Percentiles rank a stretch among this genome's conserved stretches.
Conservation (phyloP, 805 yeast species). For the Kodamaea laetipori region DNA sequence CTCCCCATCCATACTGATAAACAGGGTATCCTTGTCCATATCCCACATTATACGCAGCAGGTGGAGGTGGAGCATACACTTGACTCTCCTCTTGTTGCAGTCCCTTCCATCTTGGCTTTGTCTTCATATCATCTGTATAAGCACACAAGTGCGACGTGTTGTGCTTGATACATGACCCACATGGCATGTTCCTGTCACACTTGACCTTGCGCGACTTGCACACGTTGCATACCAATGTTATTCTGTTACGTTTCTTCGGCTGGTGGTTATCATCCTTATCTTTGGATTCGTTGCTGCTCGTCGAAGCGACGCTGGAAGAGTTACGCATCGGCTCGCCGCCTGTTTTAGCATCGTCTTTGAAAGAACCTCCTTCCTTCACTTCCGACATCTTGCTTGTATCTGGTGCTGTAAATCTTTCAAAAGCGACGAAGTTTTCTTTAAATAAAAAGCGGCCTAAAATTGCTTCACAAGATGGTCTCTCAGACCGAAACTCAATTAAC, state of each 20-base stretch:
- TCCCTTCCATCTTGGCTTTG: slow-evolving; percentile 1
- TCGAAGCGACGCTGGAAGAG: too few species aligned
- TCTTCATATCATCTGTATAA: slow-evolving; percentile 12
- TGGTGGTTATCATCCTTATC: slow-evolving; percentile 1
- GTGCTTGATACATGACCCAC: slow-evolving; percentile 19
- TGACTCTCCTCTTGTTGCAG: background rate
- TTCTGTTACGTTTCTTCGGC: slow-evolving; percentile 12
- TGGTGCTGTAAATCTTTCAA: too few species aligned
- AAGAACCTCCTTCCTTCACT: too few species aligned
- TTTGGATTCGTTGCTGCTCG: background rate
- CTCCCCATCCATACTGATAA: slow-evolving; percentile 2
- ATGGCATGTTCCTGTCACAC: slow-evolving; percentile 19
- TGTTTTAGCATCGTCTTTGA: too few species aligned
- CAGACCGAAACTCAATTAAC: too few species aligned
- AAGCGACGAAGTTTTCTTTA: too few species aligned
- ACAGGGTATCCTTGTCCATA: background rate
- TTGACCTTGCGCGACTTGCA: slow-evolving; percentile 25
- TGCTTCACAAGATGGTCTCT: too few species aligned
- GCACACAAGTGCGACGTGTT: slow-evolving; percentile 16
- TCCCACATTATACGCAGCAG: too few species aligned
- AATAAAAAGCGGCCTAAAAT: too few species aligned
- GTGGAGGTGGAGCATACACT: background rate
- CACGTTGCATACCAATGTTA: slow-evolving; percentile 22
- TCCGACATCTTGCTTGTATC: background rate
- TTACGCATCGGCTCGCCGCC: too few species aligned